phyloP scores from a whole-genome alignment of 768 basidiomycete genomes.

The Lactarius sp. region DNA sequence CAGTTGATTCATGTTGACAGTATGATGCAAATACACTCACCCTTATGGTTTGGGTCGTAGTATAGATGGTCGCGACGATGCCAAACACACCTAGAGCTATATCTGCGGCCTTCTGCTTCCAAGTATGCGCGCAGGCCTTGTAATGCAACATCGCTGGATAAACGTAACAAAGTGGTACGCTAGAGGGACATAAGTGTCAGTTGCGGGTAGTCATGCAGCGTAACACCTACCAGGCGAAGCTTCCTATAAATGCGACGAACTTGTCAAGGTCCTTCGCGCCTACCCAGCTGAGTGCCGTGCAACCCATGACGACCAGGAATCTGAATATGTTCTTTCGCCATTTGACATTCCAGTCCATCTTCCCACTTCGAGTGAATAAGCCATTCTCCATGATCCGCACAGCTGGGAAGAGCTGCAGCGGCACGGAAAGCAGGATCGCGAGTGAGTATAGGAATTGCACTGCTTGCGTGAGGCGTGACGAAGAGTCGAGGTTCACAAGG shows the following conservation, averaged over 20 bases:
- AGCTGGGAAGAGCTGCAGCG: constrained; percentile 96
- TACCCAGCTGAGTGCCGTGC: constrained; percentile 75
- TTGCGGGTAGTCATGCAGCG: not conserved
- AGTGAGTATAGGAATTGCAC: constrained; percentile 89
- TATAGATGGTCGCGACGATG: constrained; percentile 63
- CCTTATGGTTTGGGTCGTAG: constrained; percentile 71
- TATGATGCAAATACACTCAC: constrained; percentile 35
- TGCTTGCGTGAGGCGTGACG: constrained; percentile 81
- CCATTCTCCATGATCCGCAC: constrained; percentile 97
- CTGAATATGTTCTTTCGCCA: constrained; percentile 95
- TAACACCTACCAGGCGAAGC: constrained; percentile 79
- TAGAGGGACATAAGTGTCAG: constrained; percentile 30
- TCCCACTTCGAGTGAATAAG: constrained; percentile 83
- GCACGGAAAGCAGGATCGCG: constrained; percentile 88
- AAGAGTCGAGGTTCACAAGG: constrained; percentile 84
- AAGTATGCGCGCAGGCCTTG: constrained; percentile 74
- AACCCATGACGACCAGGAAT: constrained; percentile 68
- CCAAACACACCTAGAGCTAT: constrained; percentile 76
- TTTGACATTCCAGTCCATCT: constrained; percentile 74
- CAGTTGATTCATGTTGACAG: not conserved
- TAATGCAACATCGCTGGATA: constrained; percentile 94
- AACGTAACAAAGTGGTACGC: constrained; percentile 89
- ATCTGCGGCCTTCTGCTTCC: constrained; percentile 60
- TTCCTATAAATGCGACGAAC: constrained; percentile 89
- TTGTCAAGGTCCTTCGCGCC: constrained; percentile 92